Base-by-base conservation (phyloP, 345 rosid genomes). In the Melaleuca alternifolia region DNA sequence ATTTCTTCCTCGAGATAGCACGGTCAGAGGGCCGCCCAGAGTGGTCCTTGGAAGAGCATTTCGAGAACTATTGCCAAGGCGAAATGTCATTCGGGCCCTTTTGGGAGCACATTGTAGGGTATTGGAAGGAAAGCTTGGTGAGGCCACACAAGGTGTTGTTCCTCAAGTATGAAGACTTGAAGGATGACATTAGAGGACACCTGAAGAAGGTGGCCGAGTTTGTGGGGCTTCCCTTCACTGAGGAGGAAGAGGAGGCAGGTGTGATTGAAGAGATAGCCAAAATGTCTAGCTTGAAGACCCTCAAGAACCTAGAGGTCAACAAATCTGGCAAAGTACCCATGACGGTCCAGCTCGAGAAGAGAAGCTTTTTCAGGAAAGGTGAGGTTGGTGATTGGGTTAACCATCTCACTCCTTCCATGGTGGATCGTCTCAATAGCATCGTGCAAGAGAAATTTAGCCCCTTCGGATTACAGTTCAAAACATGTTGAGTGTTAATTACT, bases 141-240 rank as follows among this genome's bases (percentile, higher is more conserved):
- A 76, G 71, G 8, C 89, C 91, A 14, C 82, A 85, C 3, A 85
- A 86, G 84, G 89, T 91, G 62, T 16, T 90, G 51, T 83, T 91
- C 85, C 50, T 90, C 15, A 90, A 83, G 84, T 90, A 90, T 62
- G 92, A 90, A 59, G 93, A 91, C 11, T n/a, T 90, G 91, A 91
- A 90, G 81, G 87, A 85, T 20, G 91, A 91, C 13, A 28, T 0
- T n/a, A 37, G 7, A 28, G 75, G 75, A 61, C 8, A 28, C 4
- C 10, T 28, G 20, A 61, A 61, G 71, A 59, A 59, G 71, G 9
- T 59, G 33, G 71, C 9, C 0, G 71, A 59, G 71, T 59, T 59
- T 59, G 33, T 59, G 71, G 71, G 37, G 71, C 37, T 59, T 59
- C 33, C 71, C 37, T 59, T 59, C 48, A 30, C 23, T 10, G 20